Conservation (phyloP, 768 basidiomycete genomes). For the Guyanaporus albipodus region DNA sequence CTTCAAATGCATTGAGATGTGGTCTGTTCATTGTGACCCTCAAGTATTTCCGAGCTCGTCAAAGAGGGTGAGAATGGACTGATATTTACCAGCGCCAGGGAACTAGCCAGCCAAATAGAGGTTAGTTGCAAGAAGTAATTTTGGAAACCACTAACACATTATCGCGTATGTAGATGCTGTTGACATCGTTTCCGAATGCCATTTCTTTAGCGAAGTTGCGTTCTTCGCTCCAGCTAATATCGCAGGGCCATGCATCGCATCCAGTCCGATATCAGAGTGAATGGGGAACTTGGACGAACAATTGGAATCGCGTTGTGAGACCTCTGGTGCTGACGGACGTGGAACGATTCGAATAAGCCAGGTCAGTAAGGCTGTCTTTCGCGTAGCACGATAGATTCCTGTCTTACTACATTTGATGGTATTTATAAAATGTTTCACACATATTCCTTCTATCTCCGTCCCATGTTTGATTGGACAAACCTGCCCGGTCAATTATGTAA, state of each 20-base stretch:
- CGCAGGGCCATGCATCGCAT: constrained; percentile 23
- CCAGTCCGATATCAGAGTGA: constrained; percentile 32
- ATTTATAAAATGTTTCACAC: too few species aligned
- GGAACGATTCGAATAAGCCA: constrained; percentile 17
- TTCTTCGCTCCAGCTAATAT: constrained; percentile 41
- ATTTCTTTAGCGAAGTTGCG: constrained; percentile 48
- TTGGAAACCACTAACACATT: background rate
- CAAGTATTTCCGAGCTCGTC: constrained; percentile 83
- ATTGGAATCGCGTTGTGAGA: constrained; percentile 69
- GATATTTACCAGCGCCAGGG: constrained; percentile 61
- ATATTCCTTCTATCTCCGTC: background rate
- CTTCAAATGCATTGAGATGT: background rate
- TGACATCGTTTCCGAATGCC: constrained; percentile 59
- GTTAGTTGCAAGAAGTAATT: constrained; percentile 14
- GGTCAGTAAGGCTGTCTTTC: background rate
- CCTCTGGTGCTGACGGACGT: constrained; percentile 47
- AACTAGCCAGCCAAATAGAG: constrained; percentile 72
- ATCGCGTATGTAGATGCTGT: constrained; percentile 47
- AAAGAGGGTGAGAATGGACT: constrained; percentile 80
- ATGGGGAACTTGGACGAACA: constrained; percentile 82
- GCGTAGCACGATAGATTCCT: too few species aligned
- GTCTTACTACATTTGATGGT: background rate
- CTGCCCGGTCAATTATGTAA: too few species aligned
- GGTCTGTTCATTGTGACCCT: constrained; percentile 3
- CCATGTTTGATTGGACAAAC: too few species aligned